Evolutionary conservation across 108 stramenopile genomes (phyloP), one percentile per base, ranked within the genome.

Genomic region (Cyclotella atomus): DNA sequence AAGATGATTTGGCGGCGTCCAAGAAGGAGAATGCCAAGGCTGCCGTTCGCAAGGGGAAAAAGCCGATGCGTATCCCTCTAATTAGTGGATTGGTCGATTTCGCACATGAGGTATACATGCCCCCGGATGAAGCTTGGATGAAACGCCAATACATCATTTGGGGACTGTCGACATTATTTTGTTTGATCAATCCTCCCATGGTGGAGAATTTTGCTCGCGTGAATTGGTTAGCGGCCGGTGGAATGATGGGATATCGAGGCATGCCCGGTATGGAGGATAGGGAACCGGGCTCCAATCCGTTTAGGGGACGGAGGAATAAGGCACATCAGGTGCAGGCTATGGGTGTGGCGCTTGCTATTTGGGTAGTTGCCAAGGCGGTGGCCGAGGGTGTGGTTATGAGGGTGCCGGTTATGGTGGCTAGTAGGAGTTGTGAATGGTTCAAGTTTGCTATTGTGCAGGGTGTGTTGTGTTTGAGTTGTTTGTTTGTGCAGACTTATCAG

Each of bases 211-310:
- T 89, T 54, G 73, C 76, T 17, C 69, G 88, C n/a, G 75, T 94
- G 69, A 87, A 89, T 24, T 91, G 89, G 89, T 54, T 94, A 36
- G 71, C 89, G 19, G 88, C 87, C 30, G 86, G 89, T 28, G 90
- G 88, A 20, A 89, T 91, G 84, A 85, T 94, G 68, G 87, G 81
- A 2, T 90, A 86, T 63, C 83, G 93, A 6, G 93, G 93, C 16
- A 87, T 94, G 89, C 83, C 86, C 8, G 74, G 64, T 16, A 77
- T 73, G 57, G 76, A 94, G 53, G 34, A 66, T 2, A 32, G 55
- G 12, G 87, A 81, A 36, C 73, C 76, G 10, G 87, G 68, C 15
- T 70, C 21, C 53, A 84, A 84, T 61, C 78, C 78, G 8, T 79
- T 61, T 61, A 52, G 74, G 7, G 79, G 83, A 21, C 80, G 75